Evolutionary conservation across 2,329 filamentous ascomycete species (phyloP).

Genomic region (Fusarium transvaalense): DNA sequence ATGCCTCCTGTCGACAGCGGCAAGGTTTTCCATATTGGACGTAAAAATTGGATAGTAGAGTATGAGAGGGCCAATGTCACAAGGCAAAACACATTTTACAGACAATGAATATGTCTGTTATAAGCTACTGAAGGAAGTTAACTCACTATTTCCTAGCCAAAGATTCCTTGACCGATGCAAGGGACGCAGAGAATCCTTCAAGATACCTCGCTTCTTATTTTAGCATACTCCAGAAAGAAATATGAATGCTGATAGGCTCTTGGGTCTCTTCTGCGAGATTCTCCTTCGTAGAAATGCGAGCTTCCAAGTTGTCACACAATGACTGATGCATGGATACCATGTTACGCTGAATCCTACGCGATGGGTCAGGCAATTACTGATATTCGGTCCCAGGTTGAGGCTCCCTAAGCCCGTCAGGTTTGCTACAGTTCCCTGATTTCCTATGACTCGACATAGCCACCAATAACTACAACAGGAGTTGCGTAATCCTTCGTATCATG

Average conservation of each 20-base stretch:
- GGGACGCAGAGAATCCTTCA: background rate
- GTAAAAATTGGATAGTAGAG: background rate
- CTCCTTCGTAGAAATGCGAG: too few relatives aligned
- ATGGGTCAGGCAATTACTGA: background rate
- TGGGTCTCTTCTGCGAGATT: background rate
- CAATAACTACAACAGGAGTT: background rate
- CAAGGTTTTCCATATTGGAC: background rate
- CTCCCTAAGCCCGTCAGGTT: background rate
- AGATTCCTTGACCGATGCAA: background rate
- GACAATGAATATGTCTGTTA: background rate
- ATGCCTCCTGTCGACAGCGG: background rate
- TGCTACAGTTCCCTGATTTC: background rate
- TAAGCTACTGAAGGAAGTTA: background rate
- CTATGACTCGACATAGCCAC: background rate
- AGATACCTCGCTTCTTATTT: background rate
- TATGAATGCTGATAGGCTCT: background rate
- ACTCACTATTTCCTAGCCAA: background rate
- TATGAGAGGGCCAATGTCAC: background rate
- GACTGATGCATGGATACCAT: background rate
- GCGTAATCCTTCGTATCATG: background rate
- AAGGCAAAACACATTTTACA: background rate
- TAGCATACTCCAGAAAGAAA: background rate
- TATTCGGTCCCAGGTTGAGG: background rate
- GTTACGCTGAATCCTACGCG: background rate
- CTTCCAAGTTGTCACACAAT: background rate